Conservation (phyloP, 352 stramenopile genomes). For the Globisporangium irregulare region DNA sequence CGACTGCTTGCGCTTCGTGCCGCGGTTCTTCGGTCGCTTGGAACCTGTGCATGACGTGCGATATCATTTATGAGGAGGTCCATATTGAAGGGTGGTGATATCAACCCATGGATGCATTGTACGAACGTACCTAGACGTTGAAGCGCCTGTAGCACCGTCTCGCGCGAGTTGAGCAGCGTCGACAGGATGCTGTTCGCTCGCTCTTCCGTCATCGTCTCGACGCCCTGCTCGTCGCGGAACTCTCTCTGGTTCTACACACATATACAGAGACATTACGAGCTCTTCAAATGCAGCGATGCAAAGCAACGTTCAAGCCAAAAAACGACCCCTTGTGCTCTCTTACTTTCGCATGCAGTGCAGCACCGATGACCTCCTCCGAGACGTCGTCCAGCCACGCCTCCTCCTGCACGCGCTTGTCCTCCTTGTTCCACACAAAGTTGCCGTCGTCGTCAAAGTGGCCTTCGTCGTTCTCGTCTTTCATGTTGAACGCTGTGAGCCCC, state of each 20-base stretch:
- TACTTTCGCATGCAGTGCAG: constrained; percentile 55
- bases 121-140: constrained; percentile 47
- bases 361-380: constrained; percentile 71
- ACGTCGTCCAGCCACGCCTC: constrained; percentile 79
- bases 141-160: constrained; percentile 75
- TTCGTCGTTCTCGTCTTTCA: constrained; percentile 85
- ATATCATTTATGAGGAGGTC: not conserved
- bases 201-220: constrained; percentile 60
- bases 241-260: constrained; percentile 37
- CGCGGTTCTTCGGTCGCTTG: constrained; percentile 45
- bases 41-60: constrained; percentile 22
- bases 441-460: constrained; percentile 78
- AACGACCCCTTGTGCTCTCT: not conserved
- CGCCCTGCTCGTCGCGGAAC: constrained; percentile 51
- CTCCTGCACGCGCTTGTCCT: constrained; percentile 73
- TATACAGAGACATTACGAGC: not conserved
- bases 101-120: not conserved
- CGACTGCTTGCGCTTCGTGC: constrained; percentile 57
- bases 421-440: constrained; percentile 82
- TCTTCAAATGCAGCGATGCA: not conserved
- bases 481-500: constrained; percentile 76
- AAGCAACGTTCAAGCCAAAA: not conserved
- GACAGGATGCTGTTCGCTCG: constrained; percentile 52
- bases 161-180: constrained; percentile 54
- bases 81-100: not conserved